phyloP scores from a whole-genome alignment of 306 rosid species.

The Styphnolobium japonicum region DNA sequence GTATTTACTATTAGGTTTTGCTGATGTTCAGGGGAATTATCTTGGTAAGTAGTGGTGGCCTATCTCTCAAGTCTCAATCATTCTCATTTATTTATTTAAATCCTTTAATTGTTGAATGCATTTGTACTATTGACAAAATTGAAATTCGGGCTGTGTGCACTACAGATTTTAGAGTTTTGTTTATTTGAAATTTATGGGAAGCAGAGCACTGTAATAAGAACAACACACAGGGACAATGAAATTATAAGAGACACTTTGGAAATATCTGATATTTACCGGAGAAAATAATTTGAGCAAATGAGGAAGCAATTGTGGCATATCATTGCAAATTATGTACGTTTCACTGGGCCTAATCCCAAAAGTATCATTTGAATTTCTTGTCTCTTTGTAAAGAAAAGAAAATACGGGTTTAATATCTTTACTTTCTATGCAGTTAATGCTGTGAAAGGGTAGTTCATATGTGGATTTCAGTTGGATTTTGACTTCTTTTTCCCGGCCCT shows the following conservation, averaged over 20 bases:
- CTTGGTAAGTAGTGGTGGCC: conserved; percentile 43
- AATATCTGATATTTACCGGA: neutral
- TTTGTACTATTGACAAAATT: too few relatives aligned
- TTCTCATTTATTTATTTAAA: neutral
- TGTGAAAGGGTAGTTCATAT: neutral
- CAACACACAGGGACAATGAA: too few relatives aligned
- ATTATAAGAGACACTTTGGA: too few relatives aligned
- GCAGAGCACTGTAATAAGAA: too few relatives aligned
- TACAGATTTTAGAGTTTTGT: too few relatives aligned
- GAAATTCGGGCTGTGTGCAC: too few relatives aligned
- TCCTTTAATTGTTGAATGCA: too few relatives aligned
- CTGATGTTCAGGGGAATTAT: conserved; percentile 70
- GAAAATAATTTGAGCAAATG: neutral
- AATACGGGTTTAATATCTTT: neutral
- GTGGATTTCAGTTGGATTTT: neutral
- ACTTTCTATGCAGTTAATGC: too few relatives aligned
- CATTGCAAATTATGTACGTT: neutral
- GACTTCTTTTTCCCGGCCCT: neutral
- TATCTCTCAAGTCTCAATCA: neutral
- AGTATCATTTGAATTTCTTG: neutral
- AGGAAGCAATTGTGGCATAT: neutral
- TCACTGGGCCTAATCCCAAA: neutral
- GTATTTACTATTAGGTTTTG: conserved; percentile 62
- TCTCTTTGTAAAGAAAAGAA: neutral
- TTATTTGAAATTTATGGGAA: too few relatives aligned